These are phyloP conservation scores for Microdochium trichocladiopsis DNA, from an alignment of 2,329 filamentous ascomycete genomes.

Conservation along the genomic window DNA sequence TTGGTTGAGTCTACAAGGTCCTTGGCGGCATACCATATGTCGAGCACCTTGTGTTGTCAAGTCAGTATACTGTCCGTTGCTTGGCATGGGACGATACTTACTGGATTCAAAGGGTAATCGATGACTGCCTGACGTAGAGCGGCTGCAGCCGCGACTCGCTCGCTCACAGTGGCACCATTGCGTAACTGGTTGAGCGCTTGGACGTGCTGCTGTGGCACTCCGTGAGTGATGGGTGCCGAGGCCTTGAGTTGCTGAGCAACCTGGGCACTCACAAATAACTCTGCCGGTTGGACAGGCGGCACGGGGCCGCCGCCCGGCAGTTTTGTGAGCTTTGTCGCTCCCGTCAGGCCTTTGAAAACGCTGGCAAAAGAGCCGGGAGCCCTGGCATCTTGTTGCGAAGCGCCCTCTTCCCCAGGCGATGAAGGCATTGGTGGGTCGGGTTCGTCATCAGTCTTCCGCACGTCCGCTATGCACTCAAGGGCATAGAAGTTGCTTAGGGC, in stretches of 20 bases:
- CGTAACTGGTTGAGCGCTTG: slow-evolving; percentile 48
- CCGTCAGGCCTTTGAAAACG: slow-evolving; percentile 57
- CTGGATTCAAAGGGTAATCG: slow-evolving; percentile 51
- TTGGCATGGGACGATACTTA: slow-evolving; percentile 4
- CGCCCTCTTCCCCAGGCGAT: slow-evolving; percentile 47
- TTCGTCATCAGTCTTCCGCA: background rate
- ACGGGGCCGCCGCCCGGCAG: slow-evolving; percentile 33
- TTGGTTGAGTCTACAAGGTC: slow-evolving; percentile 56
- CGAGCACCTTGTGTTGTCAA: slow-evolving; percentile 28
- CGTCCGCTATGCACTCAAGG: background rate
- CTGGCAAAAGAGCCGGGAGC: slow-evolving; percentile 50
- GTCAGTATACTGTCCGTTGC: background rate
- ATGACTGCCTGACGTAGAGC: slow-evolving; percentile 48
- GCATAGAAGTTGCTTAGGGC: background rate
- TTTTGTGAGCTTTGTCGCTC: slow-evolving; percentile 43
- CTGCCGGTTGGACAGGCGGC: slow-evolving; percentile 22
- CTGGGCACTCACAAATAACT: slow-evolving; percentile 25
- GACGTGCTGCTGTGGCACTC: slow-evolving; percentile 44
- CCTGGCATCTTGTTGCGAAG: slow-evolving; percentile 45
- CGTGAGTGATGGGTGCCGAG: slow-evolving; percentile 28
- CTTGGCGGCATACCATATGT: slow-evolving; percentile 61
- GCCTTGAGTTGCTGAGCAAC: slow-evolving; percentile 38
- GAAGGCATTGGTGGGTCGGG: slow-evolving; percentile 44
- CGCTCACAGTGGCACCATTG: slow-evolving; percentile 36
- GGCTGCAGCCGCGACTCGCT: slow-evolving; percentile 50